Base-by-base conservation (phyloP, 2,329 filamentous ascomycete species). In the Trichoderma semiorbis region DNA sequence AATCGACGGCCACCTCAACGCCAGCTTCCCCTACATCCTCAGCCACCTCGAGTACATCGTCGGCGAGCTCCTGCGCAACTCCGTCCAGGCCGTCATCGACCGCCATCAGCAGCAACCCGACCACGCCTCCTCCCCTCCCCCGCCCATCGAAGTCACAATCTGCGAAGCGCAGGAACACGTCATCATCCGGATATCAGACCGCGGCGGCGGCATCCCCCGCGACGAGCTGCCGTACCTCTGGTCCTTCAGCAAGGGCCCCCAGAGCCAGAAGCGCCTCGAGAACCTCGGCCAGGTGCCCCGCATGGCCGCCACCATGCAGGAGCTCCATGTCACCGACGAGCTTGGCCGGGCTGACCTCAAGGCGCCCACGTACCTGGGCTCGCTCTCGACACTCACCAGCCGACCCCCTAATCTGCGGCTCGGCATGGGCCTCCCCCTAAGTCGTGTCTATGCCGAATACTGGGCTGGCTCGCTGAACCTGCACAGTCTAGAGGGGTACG, bases 21-120 rank as follows among this genome's bases (percentile, higher is more conserved):
- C 95, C 5, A 97, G 91, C 36, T 99, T 99, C 78, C 96, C 97
- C 1, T 99, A 98, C 78, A 98, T 99, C 74, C 88, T 97, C 66
- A 96, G 92, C 78, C 96, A 98, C 80, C 88, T 99, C 66, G 95
- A 99, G 82, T 99, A 99, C 82, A 98, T 99, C 76, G 89, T 99
- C 71, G 95, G 96, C 66, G 96, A 99, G 83, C 90, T 99, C 26
- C 86, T 99, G 28, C 91, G 96, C 47, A 99, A 99, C 82, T 97
- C 94, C 0, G 93, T 99, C 18, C 95, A 98, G 81, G 95, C 95
- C 24, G 91, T 96, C 47, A 91, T 97, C 73, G 95, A 98, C 78
- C 88, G 89, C 75, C 89, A 91, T 18, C 68, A 64, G 50, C 21
- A 68, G 18, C 58, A 72, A 8, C 72, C 84, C 86, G 66, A 84